Evolutionary conservation across 2,329 filamentous ascomycete genomes (phyloP).

Genomic region (Trichophyton benhamiae): DNA sequence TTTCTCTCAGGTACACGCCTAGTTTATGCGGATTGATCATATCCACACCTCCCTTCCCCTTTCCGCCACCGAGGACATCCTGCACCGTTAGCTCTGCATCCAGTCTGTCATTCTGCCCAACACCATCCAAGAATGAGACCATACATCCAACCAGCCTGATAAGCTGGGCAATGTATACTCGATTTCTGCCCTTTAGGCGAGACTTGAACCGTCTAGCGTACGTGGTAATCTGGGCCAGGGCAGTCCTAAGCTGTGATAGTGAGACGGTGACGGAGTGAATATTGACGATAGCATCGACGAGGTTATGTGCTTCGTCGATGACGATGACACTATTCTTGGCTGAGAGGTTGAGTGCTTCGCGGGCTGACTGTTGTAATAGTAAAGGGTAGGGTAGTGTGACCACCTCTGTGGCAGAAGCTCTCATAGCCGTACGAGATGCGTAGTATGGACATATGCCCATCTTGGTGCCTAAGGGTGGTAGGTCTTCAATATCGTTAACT

Average conservation of each 20-base stretch:
- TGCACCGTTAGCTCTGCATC: constrained; percentile 61
- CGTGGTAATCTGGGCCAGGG: constrained; percentile 60
- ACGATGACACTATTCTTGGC: constrained; percentile 84
- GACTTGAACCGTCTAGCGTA: constrained; percentile 85
- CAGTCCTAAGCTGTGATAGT: constrained; percentile 58
- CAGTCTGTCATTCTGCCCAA: constrained; percentile 32
- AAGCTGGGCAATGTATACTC: constrained; percentile 80
- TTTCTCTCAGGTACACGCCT: constrained; percentile 75
- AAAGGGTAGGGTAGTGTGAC: constrained; percentile 87
- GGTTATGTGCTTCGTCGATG: constrained; percentile 93
- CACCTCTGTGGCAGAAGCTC: constrained; percentile 52
- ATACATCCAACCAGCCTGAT: constrained; percentile 73
- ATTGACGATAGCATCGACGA: constrained; percentile 85
- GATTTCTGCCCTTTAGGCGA: constrained; percentile 76
- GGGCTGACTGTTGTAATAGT: constrained; percentile 70
- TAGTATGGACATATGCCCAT: constrained; percentile 89
- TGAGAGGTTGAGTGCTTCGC: constrained; percentile 76
- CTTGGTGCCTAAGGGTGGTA: constrained; percentile 63
- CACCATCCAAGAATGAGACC: constrained; percentile 50
- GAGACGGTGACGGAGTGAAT: constrained; percentile 72
- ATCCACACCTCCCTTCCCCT: constrained; percentile 51
- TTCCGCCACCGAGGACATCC: constrained; percentile 62
- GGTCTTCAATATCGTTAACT: constrained; percentile 86
- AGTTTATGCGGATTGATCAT: constrained; percentile 91
- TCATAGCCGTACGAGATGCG: constrained; percentile 74